These are phyloP conservation scores for Podila minutissima DNA, from an alignment of 192 early-diverging fungal species.

Conservation along the genomic window DNA sequence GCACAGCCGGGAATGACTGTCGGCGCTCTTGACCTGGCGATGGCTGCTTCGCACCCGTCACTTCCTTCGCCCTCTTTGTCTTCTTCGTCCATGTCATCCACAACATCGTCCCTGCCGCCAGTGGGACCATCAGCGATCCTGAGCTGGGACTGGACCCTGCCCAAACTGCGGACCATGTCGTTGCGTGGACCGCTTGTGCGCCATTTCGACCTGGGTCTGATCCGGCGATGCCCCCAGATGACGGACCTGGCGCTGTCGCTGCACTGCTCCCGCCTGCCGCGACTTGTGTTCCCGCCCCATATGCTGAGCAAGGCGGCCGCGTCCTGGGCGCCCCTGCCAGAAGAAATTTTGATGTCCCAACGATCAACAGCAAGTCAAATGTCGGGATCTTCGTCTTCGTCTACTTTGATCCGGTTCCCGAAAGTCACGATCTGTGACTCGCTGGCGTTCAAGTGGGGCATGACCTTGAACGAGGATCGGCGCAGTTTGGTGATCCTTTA, in stretches of 20 bases:
- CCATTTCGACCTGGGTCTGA: constrained; percentile 23
- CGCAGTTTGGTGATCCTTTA: constrained; percentile 24
- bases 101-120: not conserved
- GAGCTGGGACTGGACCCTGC: constrained; percentile 28
- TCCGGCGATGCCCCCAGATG: constrained; percentile 33
- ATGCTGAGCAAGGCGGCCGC: not conserved
- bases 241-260: constrained; percentile 26
- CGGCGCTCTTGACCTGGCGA: not conserved
- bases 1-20: too few species aligned
- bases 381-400: not conserved
- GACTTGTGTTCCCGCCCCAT: constrained; percentile 9
- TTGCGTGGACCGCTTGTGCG: constrained; percentile 27
- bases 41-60: not conserved
- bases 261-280: constrained; percentile 30
- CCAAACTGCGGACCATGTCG: constrained; percentile 21
- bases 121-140: not conserved
- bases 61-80: not conserved
- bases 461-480: constrained; percentile 19
- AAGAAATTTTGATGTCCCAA: not conserved
- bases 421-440: constrained; percentile 34
- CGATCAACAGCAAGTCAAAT: not conserved
- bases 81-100: not conserved
- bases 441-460: constrained; percentile 33
- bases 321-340: not conserved
- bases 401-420: constrained; percentile 6